A percentile compares a stretch with the other conserved stretches of the same genome.
These are phyloP conservation scores for Stentor roeselii DNA, from an alignment of 73 alveolate genomes.

Conservation along the genomic window DNA sequence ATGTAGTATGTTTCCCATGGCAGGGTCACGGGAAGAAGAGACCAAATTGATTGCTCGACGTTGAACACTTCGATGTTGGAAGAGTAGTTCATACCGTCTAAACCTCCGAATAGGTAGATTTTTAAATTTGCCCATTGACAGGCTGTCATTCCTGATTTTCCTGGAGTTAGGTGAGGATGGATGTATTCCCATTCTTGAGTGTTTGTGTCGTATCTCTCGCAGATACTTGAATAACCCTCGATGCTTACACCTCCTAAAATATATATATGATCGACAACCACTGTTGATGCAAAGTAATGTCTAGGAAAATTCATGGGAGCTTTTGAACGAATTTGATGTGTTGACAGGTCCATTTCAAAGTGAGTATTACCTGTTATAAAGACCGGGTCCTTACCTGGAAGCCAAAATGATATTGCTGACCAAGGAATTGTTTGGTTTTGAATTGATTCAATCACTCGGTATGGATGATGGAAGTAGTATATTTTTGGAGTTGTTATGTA, in stretches of 20 bases:
- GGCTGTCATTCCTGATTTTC: slow-evolving; percentile 17
- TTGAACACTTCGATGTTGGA: neutral
- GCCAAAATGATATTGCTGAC: neutral
- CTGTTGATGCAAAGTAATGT: slow-evolving; percentile 5
- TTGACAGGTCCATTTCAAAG: neutral
- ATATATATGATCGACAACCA: neutral
- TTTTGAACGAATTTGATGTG: neutral
- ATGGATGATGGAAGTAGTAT: neutral
- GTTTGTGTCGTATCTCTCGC: neutral
- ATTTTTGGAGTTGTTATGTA: neutral
- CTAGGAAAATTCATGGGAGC: neutral
- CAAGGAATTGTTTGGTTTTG: neutral
- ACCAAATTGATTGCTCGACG: neutral
- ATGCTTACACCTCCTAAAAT: slow-evolving; percentile 3
- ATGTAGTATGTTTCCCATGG: neutral
- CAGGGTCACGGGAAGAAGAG: neutral
- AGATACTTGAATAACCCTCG: slow-evolving; percentile 1
- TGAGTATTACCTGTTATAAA: neutral
- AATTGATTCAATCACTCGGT: neutral
- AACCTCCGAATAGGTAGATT: slow-evolving; percentile 10
- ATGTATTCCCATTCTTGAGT: neutral
- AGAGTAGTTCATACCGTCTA: slow-evolving; percentile 8
- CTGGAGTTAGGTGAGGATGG: neutral
- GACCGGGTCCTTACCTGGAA: neutral
- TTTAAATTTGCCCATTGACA: neutral